A percentile compares a stretch with the other conserved stretches of the same genome.
These are phyloP conservation scores for Aspergillus vadensis DNA, from an alignment of 2,329 filamentous ascomycete genomes.

Conservation along the genomic window DNA sequence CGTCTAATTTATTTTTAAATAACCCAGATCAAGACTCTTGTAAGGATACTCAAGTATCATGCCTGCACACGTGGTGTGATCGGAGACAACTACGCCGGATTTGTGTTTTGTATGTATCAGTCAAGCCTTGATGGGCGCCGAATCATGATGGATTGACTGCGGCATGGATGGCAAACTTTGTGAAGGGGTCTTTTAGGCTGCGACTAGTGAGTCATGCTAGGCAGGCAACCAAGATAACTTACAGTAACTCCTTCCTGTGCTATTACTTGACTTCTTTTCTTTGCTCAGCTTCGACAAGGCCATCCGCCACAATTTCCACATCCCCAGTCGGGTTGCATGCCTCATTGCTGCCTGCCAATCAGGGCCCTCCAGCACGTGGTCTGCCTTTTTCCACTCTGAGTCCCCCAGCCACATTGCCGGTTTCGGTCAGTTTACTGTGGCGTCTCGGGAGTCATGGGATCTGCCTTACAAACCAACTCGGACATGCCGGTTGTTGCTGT, in stretches of 20 bases:
- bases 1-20: background rate
- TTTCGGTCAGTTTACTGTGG: background rate
- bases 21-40: background rate
- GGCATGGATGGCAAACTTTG: background rate
- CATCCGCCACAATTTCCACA: conserved; percentile 3
- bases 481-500: background rate
- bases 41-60: background rate
- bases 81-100: conserved; percentile 9
- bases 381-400: too few relatives aligned
- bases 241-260: background rate
- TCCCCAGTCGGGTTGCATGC: conserved; percentile 1
- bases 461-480: background rate
- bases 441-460: background rate
- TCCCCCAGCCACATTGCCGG: conserved; percentile 15
- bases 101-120: conserved; percentile 7
- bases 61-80: conserved; percentile 18
- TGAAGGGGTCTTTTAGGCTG: conserved; percentile 12
- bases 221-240: conserved; percentile 18
- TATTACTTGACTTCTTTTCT: background rate
- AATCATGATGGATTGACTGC: background rate
- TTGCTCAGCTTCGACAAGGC: too few relatives aligned
- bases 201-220: conserved; percentile 17
- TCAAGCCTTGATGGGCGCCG: conserved; percentile 8
- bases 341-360: conserved; percentile 16
- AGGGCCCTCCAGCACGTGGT: conserved; percentile 13